A percentile compares a stretch with the other conserved stretches of the same genome.
phyloP scores from a whole-genome alignment of 768 basidiomycete species.

The Suillus tomentosus region DNA sequence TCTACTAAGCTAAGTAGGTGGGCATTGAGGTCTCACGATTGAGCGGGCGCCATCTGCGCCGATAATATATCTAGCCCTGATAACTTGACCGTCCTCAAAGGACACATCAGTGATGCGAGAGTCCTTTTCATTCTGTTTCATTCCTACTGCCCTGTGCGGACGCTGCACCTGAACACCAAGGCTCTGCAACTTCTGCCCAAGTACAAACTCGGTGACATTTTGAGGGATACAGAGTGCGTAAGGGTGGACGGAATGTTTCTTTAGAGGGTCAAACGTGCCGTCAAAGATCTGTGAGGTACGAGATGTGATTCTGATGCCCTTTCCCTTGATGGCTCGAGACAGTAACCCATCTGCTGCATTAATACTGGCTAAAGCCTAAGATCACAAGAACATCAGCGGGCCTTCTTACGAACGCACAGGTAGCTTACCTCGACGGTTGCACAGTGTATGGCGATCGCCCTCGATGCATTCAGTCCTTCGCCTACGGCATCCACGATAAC shows the following conservation, averaged over 20 bases:
- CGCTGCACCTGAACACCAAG: constrained; percentile 37
- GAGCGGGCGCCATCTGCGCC: too few relatives aligned
- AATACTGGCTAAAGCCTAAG: constrained; percentile 44
- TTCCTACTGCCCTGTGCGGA: constrained; percentile 41
- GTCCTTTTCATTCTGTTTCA: constrained; percentile 34
- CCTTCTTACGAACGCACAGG: not conserved
- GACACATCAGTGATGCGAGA: constrained; percentile 37
- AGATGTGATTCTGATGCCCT: constrained; percentile 31
- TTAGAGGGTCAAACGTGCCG: constrained; percentile 36
- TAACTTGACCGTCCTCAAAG: constrained; percentile 26
- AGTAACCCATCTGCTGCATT: constrained; percentile 40
- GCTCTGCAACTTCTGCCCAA: constrained; percentile 37
- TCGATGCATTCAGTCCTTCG: constrained; percentile 36
- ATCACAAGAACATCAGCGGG: constrained; percentile 23
- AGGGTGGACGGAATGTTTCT: constrained; percentile 4
- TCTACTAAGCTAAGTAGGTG: too few relatives aligned
- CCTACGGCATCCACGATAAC: constrained; percentile 39
- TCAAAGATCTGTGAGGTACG: constrained; percentile 30
- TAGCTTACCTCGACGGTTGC: constrained; percentile 46
- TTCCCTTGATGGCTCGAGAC: constrained; percentile 28
- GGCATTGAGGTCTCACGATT: too few relatives aligned
- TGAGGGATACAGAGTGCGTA: too few relatives aligned
- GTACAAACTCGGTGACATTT: constrained; percentile 29
- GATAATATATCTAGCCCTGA: too few relatives aligned
- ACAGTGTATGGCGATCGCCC: constrained; percentile 46